Conservation (phyloP, 179 eudicot species). For the Spinacia oleracea region DNA sequence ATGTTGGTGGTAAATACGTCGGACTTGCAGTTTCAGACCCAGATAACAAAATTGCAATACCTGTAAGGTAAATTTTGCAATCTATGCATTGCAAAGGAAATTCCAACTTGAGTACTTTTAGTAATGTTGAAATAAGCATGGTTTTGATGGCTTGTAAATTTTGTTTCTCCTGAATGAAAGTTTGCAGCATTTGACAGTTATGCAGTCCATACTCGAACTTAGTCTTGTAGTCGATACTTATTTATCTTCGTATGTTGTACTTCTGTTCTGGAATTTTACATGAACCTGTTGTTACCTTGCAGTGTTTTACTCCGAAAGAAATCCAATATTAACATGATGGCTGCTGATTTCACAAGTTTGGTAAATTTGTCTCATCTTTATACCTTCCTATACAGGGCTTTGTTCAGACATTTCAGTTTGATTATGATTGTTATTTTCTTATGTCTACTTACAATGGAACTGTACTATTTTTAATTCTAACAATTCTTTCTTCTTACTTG, state of each 20-base stretch:
- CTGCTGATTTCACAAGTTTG: conserved; percentile 67
- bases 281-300: conserved; percentile 29
- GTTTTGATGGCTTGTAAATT: not conserved
- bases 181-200: not conserved
- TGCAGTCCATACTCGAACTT: not conserved
- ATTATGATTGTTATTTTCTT: not conserved
- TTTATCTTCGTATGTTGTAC: not conserved
- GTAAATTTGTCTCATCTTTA: conserved; percentile 39
- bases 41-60: conserved; percentile 60
- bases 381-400: not conserved
- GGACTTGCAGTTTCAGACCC: conserved; percentile 81
- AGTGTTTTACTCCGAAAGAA: conserved; percentile 88
- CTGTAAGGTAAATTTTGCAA: conserved; percentile 51
- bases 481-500: conserved; percentile 23
- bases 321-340: conserved; percentile 74
- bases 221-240: not conserved
- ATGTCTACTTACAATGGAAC: not conserved
- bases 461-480: not conserved
- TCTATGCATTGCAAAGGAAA: not conserved
- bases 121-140: not conserved
- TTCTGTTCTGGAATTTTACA: not conserved
- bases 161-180: no score
- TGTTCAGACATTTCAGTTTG: no score
- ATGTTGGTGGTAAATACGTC: conserved; percentile 82
- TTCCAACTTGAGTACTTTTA: not conserved